These are phyloP conservation scores for Brassica rapa DNA, from an alignment of 345 rosid genomes.

Conservation along the genomic window DNA sequence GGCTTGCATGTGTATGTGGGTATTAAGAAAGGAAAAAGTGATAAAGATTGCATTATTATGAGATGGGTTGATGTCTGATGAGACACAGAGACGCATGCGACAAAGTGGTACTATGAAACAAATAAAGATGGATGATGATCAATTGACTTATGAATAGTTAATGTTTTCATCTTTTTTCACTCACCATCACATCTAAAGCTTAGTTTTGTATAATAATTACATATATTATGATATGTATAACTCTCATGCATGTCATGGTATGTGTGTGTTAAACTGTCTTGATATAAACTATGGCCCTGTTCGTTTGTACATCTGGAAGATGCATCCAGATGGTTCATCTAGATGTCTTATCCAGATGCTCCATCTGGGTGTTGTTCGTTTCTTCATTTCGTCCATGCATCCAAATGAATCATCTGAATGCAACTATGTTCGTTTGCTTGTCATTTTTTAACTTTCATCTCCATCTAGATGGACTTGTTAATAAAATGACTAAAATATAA, in stretches of 20 bases:
- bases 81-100: constrained; percentile 41
- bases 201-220: constrained; percentile 4
- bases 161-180: constrained; percentile 39
- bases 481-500: too few relatives aligned
- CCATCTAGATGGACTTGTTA: too few relatives aligned
- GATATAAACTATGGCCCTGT: not conserved
- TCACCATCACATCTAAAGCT: constrained; percentile 26
- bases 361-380: too few relatives aligned
- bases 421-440: too few relatives aligned
- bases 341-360: too few relatives aligned
- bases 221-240: not conserved
- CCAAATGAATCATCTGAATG: too few relatives aligned
- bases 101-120: constrained; percentile 43
- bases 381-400: too few relatives aligned
- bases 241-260: constrained; percentile 23
- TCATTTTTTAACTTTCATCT: too few relatives aligned
- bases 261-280: not conserved
- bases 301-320: too few relatives aligned
- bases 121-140: constrained; percentile 36
- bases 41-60: constrained; percentile 35
- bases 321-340: too few relatives aligned
- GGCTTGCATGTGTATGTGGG: constrained; percentile 39
- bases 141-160: constrained; percentile 44
- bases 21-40: constrained; percentile 35
- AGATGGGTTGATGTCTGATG: constrained; percentile 37